Conservation (phyloP, 2,329 filamentous ascomycete species). For the Colletotrichum scovillei region DNA sequence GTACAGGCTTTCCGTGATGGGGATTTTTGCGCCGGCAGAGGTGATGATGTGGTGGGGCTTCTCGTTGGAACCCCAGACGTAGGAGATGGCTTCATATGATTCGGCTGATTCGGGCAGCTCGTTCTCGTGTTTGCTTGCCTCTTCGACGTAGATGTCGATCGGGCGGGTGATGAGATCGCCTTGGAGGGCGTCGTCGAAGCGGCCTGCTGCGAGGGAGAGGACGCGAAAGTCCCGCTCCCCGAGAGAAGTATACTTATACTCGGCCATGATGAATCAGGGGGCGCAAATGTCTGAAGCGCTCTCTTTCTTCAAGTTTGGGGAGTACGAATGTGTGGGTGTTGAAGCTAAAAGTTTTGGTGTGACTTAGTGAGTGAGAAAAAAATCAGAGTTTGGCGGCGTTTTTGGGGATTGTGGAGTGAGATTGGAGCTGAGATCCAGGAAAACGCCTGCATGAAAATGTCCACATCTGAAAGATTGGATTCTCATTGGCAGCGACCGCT, state of each 20-base stretch:
- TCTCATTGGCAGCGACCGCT: constrained; percentile 9
- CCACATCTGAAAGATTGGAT: constrained; percentile 16
- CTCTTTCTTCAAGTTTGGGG: not conserved
- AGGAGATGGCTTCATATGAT: constrained; percentile 36
- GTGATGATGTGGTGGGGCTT: constrained; percentile 20
- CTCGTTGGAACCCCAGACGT: constrained; percentile 33
- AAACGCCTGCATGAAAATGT: constrained; percentile 23
- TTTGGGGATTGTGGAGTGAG: constrained; percentile 33
- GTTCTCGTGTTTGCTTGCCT: constrained; percentile 19
- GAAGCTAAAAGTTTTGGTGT: not conserved
- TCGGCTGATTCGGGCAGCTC: constrained; percentile 17
- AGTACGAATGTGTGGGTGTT: not conserved
- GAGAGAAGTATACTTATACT: constrained; percentile 9
- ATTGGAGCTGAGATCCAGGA: constrained; percentile 25
- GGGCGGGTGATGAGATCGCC: constrained; percentile 15
- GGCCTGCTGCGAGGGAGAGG: constrained; percentile 17
- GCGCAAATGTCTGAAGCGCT: not conserved
- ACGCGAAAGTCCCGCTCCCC: constrained; percentile 33
- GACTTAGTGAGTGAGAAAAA: constrained; percentile 14
- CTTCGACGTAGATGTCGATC: constrained; percentile 29
- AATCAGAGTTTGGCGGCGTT: constrained; percentile 5
- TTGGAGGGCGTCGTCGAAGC: constrained; percentile 14
- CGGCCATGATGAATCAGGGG: constrained; percentile 3
- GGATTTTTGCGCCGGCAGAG: not conserved
- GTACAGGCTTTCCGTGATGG: constrained; percentile 30